Base-by-base conservation (phyloP, 73 alveolate genomes). In the Diophrys appendiculata region DNA sequence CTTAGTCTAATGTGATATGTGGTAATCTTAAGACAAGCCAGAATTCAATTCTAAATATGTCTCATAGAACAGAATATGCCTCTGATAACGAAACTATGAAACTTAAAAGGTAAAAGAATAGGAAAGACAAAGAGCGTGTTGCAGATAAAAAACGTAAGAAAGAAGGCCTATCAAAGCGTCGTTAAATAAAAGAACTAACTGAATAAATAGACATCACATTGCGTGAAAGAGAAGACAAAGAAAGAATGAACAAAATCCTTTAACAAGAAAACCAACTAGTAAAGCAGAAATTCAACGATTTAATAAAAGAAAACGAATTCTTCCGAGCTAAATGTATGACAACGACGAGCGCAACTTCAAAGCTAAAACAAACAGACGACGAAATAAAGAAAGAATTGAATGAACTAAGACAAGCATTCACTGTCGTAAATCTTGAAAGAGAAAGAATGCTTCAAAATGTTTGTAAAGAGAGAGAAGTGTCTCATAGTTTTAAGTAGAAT, bases 1-100 rank as follows among this genome's bases (percentile, higher is more conserved):
- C n/a, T n/a, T n/a, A n/a, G n/a, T n/a, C n/a, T n/a, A n/a, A n/a
- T n/a, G n/a, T n/a, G n/a, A n/a, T n/a, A n/a, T n/a, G n/a, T n/a
- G n/a, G n/a, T n/a, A n/a, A n/a, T n/a, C n/a, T n/a, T n/a, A n/a
- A n/a, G n/a, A n/a, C n/a, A n/a, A n/a, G n/a, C n/a, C n/a, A n/a
- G n/a, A n/a, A 18, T 5, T 43, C 60, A 5, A 11, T 43, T 18
- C 18, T 43, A 43, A 43, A 43, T 18, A 43, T 43, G 60, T 43
- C 60, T 43, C 60, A 43, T 43, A 43, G 60, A 43, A 43, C 60
- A 43, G 60, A 43, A 43, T 43, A 43, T 43, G 60, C 60, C 5
- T 11, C n/a, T 43, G 60, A 43, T 43, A 43, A 43, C 18, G 60
- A 43, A 43, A 18, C 60, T 11, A 43, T 43, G 60, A 43, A 43